phyloP scores from a whole-genome alignment of 2,329 filamentous ascomycete species.

The Trichothecium sympodiale region DNA sequence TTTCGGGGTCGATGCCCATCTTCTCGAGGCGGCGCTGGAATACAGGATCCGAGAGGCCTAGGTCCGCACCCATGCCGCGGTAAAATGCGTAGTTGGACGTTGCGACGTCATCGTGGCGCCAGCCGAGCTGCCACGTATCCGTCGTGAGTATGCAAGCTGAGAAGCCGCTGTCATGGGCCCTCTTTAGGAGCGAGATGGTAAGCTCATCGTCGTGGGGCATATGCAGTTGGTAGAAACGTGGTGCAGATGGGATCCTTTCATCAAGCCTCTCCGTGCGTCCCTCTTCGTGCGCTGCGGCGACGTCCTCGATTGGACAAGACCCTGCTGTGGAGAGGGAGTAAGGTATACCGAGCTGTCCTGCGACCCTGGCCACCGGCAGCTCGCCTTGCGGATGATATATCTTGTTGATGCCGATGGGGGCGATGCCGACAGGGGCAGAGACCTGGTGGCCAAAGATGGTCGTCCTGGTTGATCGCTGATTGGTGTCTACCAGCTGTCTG shows the following conservation, averaged over 20 bases:
- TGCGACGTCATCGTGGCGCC: conserved; percentile 59
- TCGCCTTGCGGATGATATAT: conserved; percentile 41
- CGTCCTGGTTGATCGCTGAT: conserved; percentile 24
- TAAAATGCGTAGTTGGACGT: conserved; percentile 50
- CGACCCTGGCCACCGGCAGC: conserved; percentile 33
- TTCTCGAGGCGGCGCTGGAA: too few relatives aligned
- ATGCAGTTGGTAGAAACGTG: conserved; percentile 68
- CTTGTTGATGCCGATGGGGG: conserved; percentile 40
- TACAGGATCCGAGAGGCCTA: conserved; percentile 57
- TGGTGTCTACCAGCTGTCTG: conserved; percentile 29
- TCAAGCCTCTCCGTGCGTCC: too few relatives aligned
- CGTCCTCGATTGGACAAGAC: conserved; percentile 23
- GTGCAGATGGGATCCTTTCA: too few relatives aligned
- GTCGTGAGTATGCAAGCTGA: conserved; percentile 60
- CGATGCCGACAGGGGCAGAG: conserved; percentile 39
- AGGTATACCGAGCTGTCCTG: conserved; percentile 25
- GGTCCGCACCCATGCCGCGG: conserved; percentile 43
- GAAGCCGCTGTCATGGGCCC: conserved; percentile 52
- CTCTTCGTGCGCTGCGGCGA: too few relatives aligned
- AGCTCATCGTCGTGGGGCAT: conserved; percentile 58
- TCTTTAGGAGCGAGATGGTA: conserved; percentile 49
- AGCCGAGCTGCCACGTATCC: conserved; percentile 59
- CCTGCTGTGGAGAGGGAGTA: conserved; percentile 8
- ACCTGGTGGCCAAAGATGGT: conserved; percentile 31
- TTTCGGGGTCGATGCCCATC: too few relatives aligned